Evolutionary conservation across 192 early-diverging fungal species (phyloP).

Genomic region (Cetraspora pellucida): DNA sequence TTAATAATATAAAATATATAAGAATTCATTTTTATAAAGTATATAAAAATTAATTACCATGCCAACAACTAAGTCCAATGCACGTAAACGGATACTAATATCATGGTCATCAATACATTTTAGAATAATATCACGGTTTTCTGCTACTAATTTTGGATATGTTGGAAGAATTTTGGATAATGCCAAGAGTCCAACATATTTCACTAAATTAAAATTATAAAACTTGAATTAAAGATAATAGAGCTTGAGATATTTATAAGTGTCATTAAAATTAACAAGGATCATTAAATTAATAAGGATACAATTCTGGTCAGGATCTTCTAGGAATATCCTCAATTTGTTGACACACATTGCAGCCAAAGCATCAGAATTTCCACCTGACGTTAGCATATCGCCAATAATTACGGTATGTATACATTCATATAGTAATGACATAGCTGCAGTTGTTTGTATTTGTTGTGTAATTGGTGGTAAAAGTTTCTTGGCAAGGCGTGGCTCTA

Average conservation of each 20-base stretch:
- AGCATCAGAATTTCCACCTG: conserved; percentile 53
- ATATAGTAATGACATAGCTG: conserved; percentile 96
- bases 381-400: conserved; percentile 81
- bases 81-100: conserved; percentile 85
- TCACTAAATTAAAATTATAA: conserved; percentile 54
- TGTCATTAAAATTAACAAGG: not conserved
- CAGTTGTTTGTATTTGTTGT: conserved; percentile 81
- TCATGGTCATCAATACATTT: conserved; percentile 91
- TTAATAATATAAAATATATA: not conserved
- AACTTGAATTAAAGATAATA: conserved; percentile 5
- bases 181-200: conserved; percentile 90
- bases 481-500: conserved; percentile 90
- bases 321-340: conserved; percentile 81
- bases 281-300: conserved; percentile 38
- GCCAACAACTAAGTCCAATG: conserved; percentile 81
- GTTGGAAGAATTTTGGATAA: conserved; percentile 79
- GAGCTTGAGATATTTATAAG: not conserved
- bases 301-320: conserved; percentile 91
- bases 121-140: conserved; percentile 83
- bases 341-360: conserved; percentile 81
- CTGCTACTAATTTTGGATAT: conserved; percentile 81
- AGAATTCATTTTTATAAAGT: not conserved
- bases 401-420: conserved; percentile 96
- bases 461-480: conserved; percentile 86
- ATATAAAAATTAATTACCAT: conserved; percentile 60